phyloP scores from a whole-genome alignment of 768 basidiomycete genomes.

The Suillus brevipes region DNA sequence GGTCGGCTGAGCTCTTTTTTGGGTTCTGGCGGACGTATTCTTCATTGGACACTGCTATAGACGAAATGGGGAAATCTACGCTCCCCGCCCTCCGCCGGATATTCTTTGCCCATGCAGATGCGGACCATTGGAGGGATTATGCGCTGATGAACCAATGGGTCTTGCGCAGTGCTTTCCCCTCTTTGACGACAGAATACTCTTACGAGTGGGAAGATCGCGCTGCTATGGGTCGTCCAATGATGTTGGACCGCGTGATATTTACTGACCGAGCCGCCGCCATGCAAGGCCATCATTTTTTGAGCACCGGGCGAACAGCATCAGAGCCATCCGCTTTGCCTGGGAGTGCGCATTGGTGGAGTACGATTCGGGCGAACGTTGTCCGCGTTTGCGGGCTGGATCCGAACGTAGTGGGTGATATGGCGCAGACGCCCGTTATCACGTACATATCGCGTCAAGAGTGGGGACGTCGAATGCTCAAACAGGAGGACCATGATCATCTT shows the following conservation, averaged over 20 bases:
- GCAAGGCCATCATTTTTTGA: constrained; percentile 61
- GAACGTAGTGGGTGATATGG: constrained; percentile 43
- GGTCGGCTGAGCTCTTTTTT: constrained; percentile 88
- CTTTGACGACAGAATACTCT: constrained; percentile 73
- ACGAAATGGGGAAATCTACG: constrained; percentile 61
- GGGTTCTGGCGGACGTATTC: constrained; percentile 93
- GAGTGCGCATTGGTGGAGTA: constrained; percentile 82
- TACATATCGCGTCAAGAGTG: constrained; percentile 90
- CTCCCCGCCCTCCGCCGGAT: constrained; percentile 76
- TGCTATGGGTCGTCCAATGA: constrained; percentile 64
- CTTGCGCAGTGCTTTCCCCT: constrained; percentile 78
- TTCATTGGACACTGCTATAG: constrained; percentile 71
- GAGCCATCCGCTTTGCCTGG: constrained; percentile 76
- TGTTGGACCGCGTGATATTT: constrained; percentile 86
- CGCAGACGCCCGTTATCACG: constrained; percentile 74
- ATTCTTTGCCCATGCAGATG: constrained; percentile 73
- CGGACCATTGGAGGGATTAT: constrained; percentile 87
- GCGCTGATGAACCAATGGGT: constrained; percentile 90
- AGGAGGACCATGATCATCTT: constrained; percentile 74
- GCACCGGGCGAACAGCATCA: constrained; percentile 75
- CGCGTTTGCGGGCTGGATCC: constrained; percentile 63
- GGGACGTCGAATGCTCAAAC: constrained; percentile 80
- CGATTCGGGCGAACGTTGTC: constrained; percentile 71
- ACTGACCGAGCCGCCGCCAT: constrained; percentile 87
- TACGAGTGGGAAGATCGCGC: constrained; percentile 84